Base-by-base conservation (phyloP, 345 rosid genomes). In the Pelargonium nanum region DNA sequence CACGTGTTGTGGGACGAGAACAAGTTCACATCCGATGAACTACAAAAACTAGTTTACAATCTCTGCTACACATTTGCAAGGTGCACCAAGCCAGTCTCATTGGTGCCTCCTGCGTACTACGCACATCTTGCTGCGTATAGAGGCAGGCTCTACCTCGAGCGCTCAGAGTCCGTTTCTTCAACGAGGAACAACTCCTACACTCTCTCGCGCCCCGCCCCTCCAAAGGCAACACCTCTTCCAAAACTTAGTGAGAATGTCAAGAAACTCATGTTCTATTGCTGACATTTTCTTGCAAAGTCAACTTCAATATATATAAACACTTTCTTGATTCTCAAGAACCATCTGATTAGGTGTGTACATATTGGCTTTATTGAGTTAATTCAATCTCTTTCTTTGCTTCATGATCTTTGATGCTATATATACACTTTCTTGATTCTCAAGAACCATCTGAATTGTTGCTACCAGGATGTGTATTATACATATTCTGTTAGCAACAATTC, bases 121-220 rank as follows among this genome's bases (percentile, higher is more conserved):
- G 99, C 97, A 28, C 99, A 92, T 73, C 71, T 92, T 66, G 99
- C 96, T 26, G 97, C 99, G 6, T 92, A 92, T 54, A 80, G 98
- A 68, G 99, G 97, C 59, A 79, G 96, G 24, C 86, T 93, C 2
- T 89, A 93, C 82, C 85, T 93, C 1, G 96, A 93, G 57, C 75
- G 97, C 54, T 79, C 93, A 0, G 93, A 87, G 56, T 52, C 72
- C 23, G 54, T 55, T 0, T 25, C 26, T 61, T 61, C 77, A 65
- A 68, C 66, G 16, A 57, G 44, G 54, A 75, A 80, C 60, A 71
- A 63, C 74, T 67, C 69, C 58, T 68, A 78, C n/a, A 69, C 75
- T 62, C 59, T 87, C 45, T 83, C 91, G 48, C 70, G 97, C 26
- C 77, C 80, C 0, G 83, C 78, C 44, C 93, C 96, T n/a, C 96